These are phyloP conservation scores for Chlamydomonas schloesseri DNA, from an alignment of 139 green algal species.

Conservation along the genomic window DNA sequence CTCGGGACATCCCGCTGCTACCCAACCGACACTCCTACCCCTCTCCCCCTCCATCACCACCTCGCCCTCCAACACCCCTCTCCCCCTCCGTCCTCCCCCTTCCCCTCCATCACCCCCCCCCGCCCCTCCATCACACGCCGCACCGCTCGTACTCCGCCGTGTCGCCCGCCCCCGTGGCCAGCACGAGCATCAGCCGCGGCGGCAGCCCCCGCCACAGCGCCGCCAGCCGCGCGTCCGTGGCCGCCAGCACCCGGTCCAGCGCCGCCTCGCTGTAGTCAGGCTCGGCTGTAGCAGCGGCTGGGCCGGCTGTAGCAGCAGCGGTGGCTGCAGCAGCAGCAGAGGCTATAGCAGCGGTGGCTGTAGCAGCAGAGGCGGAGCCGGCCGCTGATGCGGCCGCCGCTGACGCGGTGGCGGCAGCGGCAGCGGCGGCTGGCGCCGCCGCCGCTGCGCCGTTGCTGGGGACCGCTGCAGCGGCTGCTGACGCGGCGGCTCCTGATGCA, in stretches of 20 bases:
- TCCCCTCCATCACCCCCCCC: background rate
- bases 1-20: too few relatives aligned
- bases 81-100: background rate
- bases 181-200: conserved; percentile 70
- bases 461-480: background rate
- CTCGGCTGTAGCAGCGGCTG: background rate
- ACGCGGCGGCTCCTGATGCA: background rate
- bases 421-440: background rate
- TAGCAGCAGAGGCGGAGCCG: background rate
- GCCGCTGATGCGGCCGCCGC: background rate
- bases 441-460: background rate
- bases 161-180: conserved; percentile 74
- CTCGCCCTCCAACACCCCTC: too few relatives aligned
- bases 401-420: background rate
- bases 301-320: background rate
- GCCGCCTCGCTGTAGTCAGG: conserved; percentile 44
- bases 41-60: too few relatives aligned
- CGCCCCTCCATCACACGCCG: background rate
- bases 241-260: conserved; percentile 30
- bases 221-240: conserved; percentile 45
- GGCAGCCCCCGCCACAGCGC: conserved; percentile 61
- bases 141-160: conserved; percentile 53
- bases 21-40: too few relatives aligned
- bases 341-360: background rate
- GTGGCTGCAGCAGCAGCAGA: background rate